Base-by-base conservation (phyloP, 148 eudicot species). In the Fagopyrum tataricum region DNA sequence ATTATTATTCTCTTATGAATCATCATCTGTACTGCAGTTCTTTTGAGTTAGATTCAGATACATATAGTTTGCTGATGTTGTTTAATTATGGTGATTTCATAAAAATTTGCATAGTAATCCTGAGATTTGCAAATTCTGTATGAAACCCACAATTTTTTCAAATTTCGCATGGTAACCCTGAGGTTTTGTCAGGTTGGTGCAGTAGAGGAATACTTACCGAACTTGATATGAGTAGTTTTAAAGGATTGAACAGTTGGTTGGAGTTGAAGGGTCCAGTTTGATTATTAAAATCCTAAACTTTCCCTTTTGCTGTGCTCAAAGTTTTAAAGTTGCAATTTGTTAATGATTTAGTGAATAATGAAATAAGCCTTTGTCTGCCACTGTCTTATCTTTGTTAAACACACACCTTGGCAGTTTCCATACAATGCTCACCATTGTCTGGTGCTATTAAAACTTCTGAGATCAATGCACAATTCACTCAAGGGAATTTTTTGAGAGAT, bases 351-450 rank as follows among this genome's bases (percentile, higher is more conserved):
- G 40, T 5, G 69, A 64, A 43, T 64, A 31, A 39, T 31, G 18
- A 64, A 64, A 64, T 39, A 15, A 39, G 18, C 43, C n/a, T 18
- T 74, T 93, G 98, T 91, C 98, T 89, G 91, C 95, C 97, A 93
- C 79, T 93, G 91, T 78, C 83, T 71, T 84, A 62, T 70, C 87
- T 87, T 90, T 93, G 75, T 77, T 73, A 77, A 84, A 78, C 92
- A 81, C 85, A 81, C 82, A 79, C 78, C 83, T 89, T 85, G 95
- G 84, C 87, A 84, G 67, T 74, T 85, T 82, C 87, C 92, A 72
- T 72, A 89, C 79, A 86, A 66, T 85, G 72, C 91, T 90, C 88
- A 14, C 51, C 81, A 15, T 47, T 89, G 96, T 89, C 89, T 89
- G 79, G 79, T 83, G 20, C 81, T 64, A 64, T 64, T 64, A 64